phyloP scores from a whole-genome alignment of 176 grass and related monocot genomes.

The Melocanna baccifera region DNA sequence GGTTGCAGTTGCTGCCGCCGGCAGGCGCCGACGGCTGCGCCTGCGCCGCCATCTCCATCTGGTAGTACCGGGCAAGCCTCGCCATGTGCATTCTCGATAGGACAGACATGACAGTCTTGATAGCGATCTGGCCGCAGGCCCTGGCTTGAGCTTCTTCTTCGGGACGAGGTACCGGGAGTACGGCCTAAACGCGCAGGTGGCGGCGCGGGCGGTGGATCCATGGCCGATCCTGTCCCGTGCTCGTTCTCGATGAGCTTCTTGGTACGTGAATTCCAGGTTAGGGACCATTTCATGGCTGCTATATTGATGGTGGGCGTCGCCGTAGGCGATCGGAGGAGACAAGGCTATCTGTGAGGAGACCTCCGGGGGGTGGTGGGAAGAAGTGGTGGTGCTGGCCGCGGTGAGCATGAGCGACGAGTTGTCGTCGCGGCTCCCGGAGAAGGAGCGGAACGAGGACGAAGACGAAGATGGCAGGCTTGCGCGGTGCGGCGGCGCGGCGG shows the following conservation, averaged over 20 bases:
- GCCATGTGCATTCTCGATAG: slow-evolving; percentile 3
- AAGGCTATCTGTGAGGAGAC: background rate
- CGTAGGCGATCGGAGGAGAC: background rate
- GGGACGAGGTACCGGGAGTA: slow-evolving; percentile 1
- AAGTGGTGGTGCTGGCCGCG: background rate
- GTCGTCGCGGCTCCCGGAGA: background rate
- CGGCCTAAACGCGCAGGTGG: slow-evolving; percentile 7
- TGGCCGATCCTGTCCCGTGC: background rate
- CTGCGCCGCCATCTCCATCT: background rate
- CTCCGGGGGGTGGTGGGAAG: background rate
- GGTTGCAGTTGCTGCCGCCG: background rate
- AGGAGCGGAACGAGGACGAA: background rate
- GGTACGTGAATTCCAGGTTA: background rate
- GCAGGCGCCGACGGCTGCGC: background rate
- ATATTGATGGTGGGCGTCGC: background rate
- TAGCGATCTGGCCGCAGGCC: slow-evolving; percentile 12
- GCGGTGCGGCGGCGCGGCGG: background rate
- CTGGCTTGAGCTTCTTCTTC: slow-evolving; percentile 6
- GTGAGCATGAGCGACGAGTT: background rate
- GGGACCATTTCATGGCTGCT: background rate
- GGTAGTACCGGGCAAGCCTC: slow-evolving; percentile 2
- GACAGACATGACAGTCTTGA: slow-evolving; percentile 14
- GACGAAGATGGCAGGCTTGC: background rate
- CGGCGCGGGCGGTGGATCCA: too few species aligned
- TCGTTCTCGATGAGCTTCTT: background rate